These are phyloP conservation scores for Geotrichum aggregatum DNA, from an alignment of 1,139 yeast species.

Conservation along the genomic window DNA sequence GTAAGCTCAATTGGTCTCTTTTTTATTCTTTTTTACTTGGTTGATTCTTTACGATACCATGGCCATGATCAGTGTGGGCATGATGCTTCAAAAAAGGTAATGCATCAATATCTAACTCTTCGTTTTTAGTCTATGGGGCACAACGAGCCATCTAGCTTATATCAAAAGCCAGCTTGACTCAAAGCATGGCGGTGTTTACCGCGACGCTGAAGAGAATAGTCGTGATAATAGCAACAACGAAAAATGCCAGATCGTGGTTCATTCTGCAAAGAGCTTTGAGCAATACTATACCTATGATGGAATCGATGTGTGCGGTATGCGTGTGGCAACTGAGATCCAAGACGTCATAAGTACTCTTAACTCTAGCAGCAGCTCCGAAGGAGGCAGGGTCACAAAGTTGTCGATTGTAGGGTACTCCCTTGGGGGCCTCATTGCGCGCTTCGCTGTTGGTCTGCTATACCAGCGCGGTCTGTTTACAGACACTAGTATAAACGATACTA, in stretches of 20 bases:
- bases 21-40: neutral
- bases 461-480: slow-evolving; percentile 50
- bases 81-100: too few relatives aligned
- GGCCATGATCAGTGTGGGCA: too few relatives aligned
- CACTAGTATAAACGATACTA: too few relatives aligned
- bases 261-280: slow-evolving; percentile 59
- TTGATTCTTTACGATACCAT: neutral
- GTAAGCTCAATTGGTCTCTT: slow-evolving; percentile 35
- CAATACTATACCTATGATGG: slow-evolving; percentile 78
- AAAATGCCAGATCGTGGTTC: slow-evolving; percentile 42
- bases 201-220: too few relatives aligned
- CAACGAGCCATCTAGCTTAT: slow-evolving; percentile 61
- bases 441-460: slow-evolving; percentile 67
- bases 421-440: slow-evolving; percentile 76
- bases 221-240: neutral
- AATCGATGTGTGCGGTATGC: slow-evolving; percentile 73
- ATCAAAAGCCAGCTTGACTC: slow-evolving; percentile 31
- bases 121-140: slow-evolving; percentile 65
- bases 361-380: slow-evolving; percentile 20
- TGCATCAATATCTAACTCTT: neutral
- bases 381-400: slow-evolving; percentile 27
- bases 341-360: slow-evolving; percentile 43
- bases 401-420: slow-evolving; percentile 74
- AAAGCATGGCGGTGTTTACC: neutral
- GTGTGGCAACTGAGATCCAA: slow-evolving; percentile 66